Base-by-base conservation (phyloP, 257 asterid genomes). In the Nicotiana knightiana region DNA sequence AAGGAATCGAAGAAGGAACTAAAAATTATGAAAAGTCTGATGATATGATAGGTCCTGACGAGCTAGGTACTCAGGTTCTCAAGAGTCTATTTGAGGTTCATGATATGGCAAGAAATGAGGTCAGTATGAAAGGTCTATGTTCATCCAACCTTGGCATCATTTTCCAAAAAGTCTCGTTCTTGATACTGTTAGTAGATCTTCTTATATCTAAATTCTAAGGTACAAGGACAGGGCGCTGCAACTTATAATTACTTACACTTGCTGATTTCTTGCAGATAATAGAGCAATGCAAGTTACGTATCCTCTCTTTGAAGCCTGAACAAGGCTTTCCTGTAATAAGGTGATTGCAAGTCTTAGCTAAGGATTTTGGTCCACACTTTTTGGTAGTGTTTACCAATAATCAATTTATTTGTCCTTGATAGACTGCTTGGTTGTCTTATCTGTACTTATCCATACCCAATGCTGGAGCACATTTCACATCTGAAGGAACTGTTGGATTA, bases 101-200 rank as follows among this genome's bases (percentile, higher is more conserved):
- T 85, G 94, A 85, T 75, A 90, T 93, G 93, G 90, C 98, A 76
- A 90, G 98, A 91, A 93, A 91, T 73, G 98, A 94, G 95, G 97
- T 94, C 63, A 80, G 94, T 78, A 68, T 32, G 64, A 24, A 30
- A 77, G 28, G 10, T 67, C 71, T 77, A 30, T 21, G 66, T 75
- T 57, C 32, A 61, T 58, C 57, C 33, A 39, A 39, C 33, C 55
- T 68, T 68, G 76, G 30, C 4, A 35, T 39, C 26, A 68, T 9
- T 9, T 35, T 68, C 77, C 7, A 68, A 39, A 9, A 18, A 2
- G 13, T 48, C 62, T 51, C 28, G 43, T 11, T 24, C 30, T 51
- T 73, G 24, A 48, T 73, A 26, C 51, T 51, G 51, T 73, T 51
- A 73, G 62, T 73, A 48, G 62, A 26, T 73, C 62, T 13, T 73